Conservation (phyloP, 2,329 filamentous ascomycete genomes). For the Colletotrichum viniferum region DNA sequence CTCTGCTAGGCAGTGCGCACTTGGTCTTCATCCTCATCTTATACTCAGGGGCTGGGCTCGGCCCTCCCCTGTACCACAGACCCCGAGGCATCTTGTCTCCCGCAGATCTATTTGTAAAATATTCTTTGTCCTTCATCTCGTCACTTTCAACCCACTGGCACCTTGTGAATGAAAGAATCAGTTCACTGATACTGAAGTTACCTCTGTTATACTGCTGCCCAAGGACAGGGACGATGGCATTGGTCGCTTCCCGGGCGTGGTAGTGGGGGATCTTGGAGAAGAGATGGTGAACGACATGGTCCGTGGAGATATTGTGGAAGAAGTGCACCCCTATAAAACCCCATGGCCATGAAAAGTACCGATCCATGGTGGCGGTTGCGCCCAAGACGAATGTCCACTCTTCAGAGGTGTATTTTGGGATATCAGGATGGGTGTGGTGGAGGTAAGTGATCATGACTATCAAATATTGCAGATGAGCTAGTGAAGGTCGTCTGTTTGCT, state of each 20-base stretch:
- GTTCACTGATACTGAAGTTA: not conserved
- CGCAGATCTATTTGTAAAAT: not conserved
- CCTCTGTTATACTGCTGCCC: not conserved
- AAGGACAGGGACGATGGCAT: not conserved
- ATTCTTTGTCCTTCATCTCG: not conserved
- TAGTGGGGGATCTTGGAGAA: not conserved
- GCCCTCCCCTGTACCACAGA: not conserved
- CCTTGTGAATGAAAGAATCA: not conserved
- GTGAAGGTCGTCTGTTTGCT: not conserved
- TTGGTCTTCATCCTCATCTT: not conserved
- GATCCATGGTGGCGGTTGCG: not conserved
- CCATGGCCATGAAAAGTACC: not conserved
- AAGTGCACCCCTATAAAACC: not conserved
- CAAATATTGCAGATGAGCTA: not conserved
- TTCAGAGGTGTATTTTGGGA: not conserved
- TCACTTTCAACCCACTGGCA: not conserved
- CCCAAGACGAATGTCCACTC: not conserved
- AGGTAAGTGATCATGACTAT: not conserved
- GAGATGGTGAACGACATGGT: not conserved
- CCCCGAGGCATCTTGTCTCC: not conserved
- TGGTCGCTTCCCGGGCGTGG: not conserved
- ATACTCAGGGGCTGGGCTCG: not conserved
- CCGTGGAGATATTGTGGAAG: not conserved
- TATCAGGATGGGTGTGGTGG: not conserved
- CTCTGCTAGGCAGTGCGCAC: not conserved